phyloP scores from a whole-genome alignment of 2,329 filamentous ascomycete genomes.

The Decorospora gaudefroyi region DNA sequence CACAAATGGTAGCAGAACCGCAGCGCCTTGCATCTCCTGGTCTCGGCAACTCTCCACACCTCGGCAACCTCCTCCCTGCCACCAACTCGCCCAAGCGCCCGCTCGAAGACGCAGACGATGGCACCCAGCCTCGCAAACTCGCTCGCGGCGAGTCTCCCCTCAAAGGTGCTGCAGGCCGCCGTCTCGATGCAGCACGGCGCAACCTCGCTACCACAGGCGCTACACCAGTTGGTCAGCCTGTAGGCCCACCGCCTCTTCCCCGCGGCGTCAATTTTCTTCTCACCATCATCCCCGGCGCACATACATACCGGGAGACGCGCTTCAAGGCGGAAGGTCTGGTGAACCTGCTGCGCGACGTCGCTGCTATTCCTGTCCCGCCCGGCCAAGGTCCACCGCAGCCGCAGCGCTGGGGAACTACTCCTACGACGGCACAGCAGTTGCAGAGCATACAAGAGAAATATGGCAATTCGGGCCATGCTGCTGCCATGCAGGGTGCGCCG shows the following conservation, averaged over 20 bases:
- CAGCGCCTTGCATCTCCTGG: slow-evolving; percentile 36
- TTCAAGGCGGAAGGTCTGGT: slow-evolving; percentile 75
- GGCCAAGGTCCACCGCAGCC: slow-evolving; percentile 15
- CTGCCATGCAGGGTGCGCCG: slow-evolving; percentile 10
- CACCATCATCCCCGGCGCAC: slow-evolving; percentile 73
- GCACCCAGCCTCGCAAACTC: slow-evolving; percentile 82
- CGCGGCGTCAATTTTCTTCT: slow-evolving; percentile 62
- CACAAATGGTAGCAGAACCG: slow-evolving; percentile 26
- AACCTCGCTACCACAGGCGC: slow-evolving; percentile 42
- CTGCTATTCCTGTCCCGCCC: slow-evolving; percentile 24
- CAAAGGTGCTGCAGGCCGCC: slow-evolving; percentile 85
- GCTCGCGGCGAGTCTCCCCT: slow-evolving; percentile 88
- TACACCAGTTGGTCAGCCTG: slow-evolving; percentile 30
- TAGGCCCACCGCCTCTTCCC: slow-evolving; percentile 68
- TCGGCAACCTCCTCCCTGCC: slow-evolving; percentile 28
- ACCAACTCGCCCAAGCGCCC: slow-evolving; percentile 55
- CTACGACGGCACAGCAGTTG: slow-evolving; percentile 36
- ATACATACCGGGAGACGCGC: slow-evolving; percentile 70
- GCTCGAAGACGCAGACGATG: slow-evolving; percentile 66
- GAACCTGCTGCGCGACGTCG: slow-evolving; percentile 65
- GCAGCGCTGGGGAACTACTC: slow-evolving; percentile 34
- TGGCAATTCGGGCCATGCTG: slow-evolving; percentile 21
- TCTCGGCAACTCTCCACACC: slow-evolving; percentile 39
- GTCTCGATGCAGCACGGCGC: slow-evolving; percentile 74
- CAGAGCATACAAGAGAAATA: slow-evolving; percentile 42